Conservation (phyloP, 2,329 filamentous ascomycete species). For the Aureobasidium namibiae region DNA sequence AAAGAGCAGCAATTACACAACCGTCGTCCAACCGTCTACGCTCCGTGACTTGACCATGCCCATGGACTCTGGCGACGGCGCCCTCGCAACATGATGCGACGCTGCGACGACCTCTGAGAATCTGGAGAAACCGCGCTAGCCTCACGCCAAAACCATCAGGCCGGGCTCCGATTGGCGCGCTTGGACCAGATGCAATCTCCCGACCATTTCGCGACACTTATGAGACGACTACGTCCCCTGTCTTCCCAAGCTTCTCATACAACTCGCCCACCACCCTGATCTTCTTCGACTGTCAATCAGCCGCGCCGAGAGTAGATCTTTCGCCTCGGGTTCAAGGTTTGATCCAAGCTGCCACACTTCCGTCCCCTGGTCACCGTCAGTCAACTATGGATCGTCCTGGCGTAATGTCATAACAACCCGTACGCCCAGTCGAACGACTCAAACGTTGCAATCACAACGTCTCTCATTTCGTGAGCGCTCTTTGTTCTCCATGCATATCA, state of each 20-base stretch:
- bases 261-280: constrained; percentile 6
- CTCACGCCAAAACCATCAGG: neutral
- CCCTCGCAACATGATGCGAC: constrained; percentile 6
- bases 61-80: neutral
- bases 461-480: constrained; percentile 8
- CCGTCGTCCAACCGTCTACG: constrained; percentile 1
- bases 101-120: constrained; percentile 6
- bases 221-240: constrained; percentile 5
- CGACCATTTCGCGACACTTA: neutral
- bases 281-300: constrained; percentile 6
- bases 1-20: constrained; percentile 9
- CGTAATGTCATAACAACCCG: constrained; percentile 11
- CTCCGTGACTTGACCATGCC: neutral
- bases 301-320: neutral
- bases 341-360: neutral
- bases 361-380: neutral
- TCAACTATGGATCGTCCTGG: neutral
- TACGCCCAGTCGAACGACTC: neutral
- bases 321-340: neutral
- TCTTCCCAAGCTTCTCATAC: neutral
- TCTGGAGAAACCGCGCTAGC: constrained; percentile 3
- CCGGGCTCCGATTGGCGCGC: constrained; percentile 2
- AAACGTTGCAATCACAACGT: constrained; percentile 9
- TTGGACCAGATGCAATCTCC: neutral
- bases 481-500: neutral